These are phyloP conservation scores for Aspergillus arachidicola DNA, from an alignment of 2,329 filamentous ascomycete species.

Conservation along the genomic window DNA sequence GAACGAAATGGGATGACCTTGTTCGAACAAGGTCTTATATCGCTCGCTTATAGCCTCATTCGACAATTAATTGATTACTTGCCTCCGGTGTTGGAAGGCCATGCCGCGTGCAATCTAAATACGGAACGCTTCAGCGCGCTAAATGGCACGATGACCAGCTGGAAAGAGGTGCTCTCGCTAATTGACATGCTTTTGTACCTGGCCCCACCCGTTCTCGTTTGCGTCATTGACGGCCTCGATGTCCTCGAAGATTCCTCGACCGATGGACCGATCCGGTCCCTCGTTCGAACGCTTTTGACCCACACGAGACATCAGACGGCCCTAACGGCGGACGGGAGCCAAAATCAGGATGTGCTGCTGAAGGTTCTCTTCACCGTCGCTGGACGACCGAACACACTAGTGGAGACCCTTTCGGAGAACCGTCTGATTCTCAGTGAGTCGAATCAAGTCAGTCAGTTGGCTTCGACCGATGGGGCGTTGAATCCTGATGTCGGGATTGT, in stretches of 20 bases:
- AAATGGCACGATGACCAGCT: slow-evolving; percentile 37
- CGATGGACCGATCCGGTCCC: slow-evolving; percentile 33
- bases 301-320: slow-evolving; percentile 32
- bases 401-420: slow-evolving; percentile 38
- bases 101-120: slow-evolving; percentile 37
- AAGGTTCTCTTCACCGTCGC: slow-evolving; percentile 41
- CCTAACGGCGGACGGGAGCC: slow-evolving; percentile 18
- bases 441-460: slow-evolving; percentile 21
- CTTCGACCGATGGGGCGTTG: slow-evolving; percentile 26
- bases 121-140: slow-evolving; percentile 37
- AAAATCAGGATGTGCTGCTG: slow-evolving; percentile 31
- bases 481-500: slow-evolving; percentile 31
- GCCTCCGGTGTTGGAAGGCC: slow-evolving; percentile 39
- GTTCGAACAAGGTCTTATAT: slow-evolving; percentile 37
- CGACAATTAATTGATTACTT: slow-evolving; percentile 41
- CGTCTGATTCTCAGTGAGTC: slow-evolving; percentile 33
- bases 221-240: slow-evolving; percentile 41
- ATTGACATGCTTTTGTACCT: slow-evolving; percentile 39
- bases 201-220: slow-evolving; percentile 39
- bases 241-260: slow-evolving; percentile 36
- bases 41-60: slow-evolving; percentile 42
- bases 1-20: slow-evolving; percentile 25
- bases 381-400: slow-evolving; percentile 32
- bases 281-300: slow-evolving; percentile 36
- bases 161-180: slow-evolving; percentile 40